Evolutionary conservation across 495 filamentous ascomycete species (phyloP).

Genomic region (Opeltia flavorubescens): DNA sequence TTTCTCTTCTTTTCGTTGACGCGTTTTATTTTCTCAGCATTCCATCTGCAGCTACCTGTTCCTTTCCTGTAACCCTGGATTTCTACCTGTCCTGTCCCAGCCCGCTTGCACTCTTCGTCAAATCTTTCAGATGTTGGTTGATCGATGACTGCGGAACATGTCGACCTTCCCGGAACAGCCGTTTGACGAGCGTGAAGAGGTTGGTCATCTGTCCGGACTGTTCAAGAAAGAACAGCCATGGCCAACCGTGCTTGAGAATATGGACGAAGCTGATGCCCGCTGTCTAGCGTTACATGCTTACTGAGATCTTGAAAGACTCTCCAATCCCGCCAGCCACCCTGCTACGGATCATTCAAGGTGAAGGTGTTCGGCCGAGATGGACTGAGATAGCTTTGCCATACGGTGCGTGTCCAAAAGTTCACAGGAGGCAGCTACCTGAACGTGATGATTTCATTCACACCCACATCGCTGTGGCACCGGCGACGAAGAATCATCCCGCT

Average conservation of each 20-base stretch:
- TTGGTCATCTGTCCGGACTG: slow-evolving; percentile 18
- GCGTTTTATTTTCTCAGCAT: too few species aligned
- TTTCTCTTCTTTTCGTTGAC: slow-evolving; percentile 4
- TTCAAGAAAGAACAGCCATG: not conserved
- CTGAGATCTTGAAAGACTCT: slow-evolving; percentile 48
- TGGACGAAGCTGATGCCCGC: slow-evolving; percentile 3
- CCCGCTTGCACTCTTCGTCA: slow-evolving; percentile 1
- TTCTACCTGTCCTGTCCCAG: not conserved
- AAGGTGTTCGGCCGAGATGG: slow-evolving; percentile 39
- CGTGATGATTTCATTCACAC: too few species aligned
- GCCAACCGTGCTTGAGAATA: not conserved
- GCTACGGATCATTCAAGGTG: slow-evolving; percentile 33
- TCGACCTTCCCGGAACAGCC: slow-evolving; percentile 27
- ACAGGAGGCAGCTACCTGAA: too few species aligned
- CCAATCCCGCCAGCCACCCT: slow-evolving; percentile 34
- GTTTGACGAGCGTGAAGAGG: slow-evolving; percentile 47
- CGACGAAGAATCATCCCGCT: not conserved
- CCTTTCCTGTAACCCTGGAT: not conserved
- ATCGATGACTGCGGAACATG: slow-evolving; percentile 4
- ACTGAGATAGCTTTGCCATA: slow-evolving; percentile 42
- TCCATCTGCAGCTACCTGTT: too few species aligned
- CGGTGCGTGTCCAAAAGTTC: too few species aligned
- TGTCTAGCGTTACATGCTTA: slow-evolving; percentile 35
- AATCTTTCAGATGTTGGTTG: not conserved
- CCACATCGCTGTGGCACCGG: not conserved